Conservation (phyloP, 2,329 filamentous ascomycete genomes). For the Fusarium chuoi region DNA sequence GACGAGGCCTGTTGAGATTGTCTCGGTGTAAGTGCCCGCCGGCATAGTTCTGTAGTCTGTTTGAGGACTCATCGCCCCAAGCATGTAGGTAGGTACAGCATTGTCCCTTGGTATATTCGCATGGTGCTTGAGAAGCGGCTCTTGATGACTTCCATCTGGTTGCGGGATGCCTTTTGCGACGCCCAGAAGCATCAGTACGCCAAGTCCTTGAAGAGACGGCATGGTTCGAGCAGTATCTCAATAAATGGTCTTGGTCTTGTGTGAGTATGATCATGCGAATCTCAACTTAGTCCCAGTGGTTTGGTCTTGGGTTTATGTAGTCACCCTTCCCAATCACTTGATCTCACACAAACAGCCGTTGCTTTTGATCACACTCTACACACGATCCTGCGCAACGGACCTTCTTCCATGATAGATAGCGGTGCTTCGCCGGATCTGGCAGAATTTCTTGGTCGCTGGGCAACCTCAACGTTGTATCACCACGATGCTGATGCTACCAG, state of each 20-base stretch:
- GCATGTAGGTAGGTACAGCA: not conserved
- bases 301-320: slow-evolving; percentile 32
- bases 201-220: not conserved
- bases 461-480: slow-evolving; percentile 23
- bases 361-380: not conserved
- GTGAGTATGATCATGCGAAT: not conserved
- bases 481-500: not conserved
- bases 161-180: not conserved
- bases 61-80: not conserved
- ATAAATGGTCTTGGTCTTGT: not conserved
- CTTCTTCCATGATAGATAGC: not conserved
- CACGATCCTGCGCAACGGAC: not conserved
- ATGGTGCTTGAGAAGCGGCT: not conserved
- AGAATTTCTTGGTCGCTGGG: slow-evolving; percentile 2
- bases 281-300: not conserved
- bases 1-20: slow-evolving; percentile 18
- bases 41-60: slow-evolving; percentile 43
- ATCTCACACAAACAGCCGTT: not conserved
- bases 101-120: not conserved
- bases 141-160: not conserved
- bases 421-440: slow-evolving; percentile 8
- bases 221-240: not conserved
- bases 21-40: slow-evolving; percentile 41
- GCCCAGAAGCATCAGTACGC: not conserved
- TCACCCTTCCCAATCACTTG: not conserved